Percentiles rank a stretch among this genome's conserved stretches.
phyloP scores from a whole-genome alignment of 1,284 basidiomycete genomes.

The Caloboletus inedulis region DNA sequence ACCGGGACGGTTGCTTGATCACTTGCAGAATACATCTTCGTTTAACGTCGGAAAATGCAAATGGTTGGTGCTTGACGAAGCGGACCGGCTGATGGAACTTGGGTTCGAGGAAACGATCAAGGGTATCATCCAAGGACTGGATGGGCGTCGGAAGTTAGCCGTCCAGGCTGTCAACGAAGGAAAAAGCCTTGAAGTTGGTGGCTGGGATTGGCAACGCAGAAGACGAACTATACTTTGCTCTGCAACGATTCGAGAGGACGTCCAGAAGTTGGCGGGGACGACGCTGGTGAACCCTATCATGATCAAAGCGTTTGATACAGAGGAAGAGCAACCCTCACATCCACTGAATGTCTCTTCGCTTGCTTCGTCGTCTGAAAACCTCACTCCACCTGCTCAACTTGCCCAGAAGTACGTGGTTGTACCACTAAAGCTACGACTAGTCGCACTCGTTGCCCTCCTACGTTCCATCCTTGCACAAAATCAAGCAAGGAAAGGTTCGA shows the following conservation, averaged over 20 bases:
- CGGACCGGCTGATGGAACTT: conserved; percentile 95
- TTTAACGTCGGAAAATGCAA: conserved; percentile 92
- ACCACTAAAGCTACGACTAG: conserved; percentile 90
- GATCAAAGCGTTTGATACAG: conserved; percentile 62
- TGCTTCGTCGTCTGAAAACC: conserved; percentile 49
- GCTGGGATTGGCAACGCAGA: conserved; percentile 79
- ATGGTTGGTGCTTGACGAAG: conserved; percentile 97
- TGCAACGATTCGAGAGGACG: conserved; percentile 93
- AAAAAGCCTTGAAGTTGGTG: conserved; percentile 69
- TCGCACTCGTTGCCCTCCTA: conserved; percentile 84
- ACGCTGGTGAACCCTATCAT: conserved; percentile 72
- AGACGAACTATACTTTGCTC: conserved; percentile 91
- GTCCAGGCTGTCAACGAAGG: conserved; percentile 71
- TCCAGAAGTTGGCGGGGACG: conserved; percentile 88
- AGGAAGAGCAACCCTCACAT: conserved; percentile 32
- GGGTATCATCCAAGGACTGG: conserved; percentile 84
- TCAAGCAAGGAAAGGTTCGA: conserved; percentile 48
- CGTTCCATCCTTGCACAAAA: conserved; percentile 70
- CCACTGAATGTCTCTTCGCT: conserved; percentile 14
- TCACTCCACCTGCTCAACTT: conserved; percentile 93
- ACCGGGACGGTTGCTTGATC: conserved; percentile 92
- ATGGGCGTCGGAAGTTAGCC: conserved; percentile 74
- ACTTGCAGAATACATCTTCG: conserved; percentile 89
- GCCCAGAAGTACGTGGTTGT: conserved; percentile 92
- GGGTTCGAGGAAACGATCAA: conserved; percentile 91